phyloP scores from a whole-genome alignment of 208 protist genomes.

The Crithidia thermophila region DNA sequence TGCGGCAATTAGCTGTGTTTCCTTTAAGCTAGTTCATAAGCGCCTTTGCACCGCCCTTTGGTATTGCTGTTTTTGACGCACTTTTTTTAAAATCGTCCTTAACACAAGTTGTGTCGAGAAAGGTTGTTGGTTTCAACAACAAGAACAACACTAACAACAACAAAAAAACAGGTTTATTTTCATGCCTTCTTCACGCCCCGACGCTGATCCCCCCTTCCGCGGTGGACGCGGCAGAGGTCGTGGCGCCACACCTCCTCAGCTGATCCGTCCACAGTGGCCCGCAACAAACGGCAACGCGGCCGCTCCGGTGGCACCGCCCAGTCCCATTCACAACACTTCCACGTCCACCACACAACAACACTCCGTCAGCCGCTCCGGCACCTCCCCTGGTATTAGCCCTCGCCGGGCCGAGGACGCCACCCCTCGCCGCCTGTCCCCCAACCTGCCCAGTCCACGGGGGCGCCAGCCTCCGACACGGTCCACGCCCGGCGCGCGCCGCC shows the following conservation, averaged over 20 bases:
- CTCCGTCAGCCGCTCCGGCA: neutral
- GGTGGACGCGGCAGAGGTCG: neutral
- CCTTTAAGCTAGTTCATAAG: too few relatives aligned
- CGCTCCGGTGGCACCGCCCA: too few relatives aligned
- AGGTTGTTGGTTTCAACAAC: too few relatives aligned
- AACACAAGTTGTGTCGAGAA: too few relatives aligned
- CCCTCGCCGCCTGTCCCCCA: neutral
- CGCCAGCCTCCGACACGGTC: too few relatives aligned
- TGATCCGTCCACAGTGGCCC: conserved; percentile 6
- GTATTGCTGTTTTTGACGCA: too few relatives aligned
- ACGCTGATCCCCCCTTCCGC: neutral
- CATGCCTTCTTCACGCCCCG: neutral
- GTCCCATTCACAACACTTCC: neutral
- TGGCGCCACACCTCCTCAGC: conserved; percentile 7
- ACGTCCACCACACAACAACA: neutral
- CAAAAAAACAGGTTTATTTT: neutral
- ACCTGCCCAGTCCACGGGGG: too few relatives aligned
- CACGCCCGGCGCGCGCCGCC: too few relatives aligned
- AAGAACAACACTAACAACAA: too few relatives aligned
- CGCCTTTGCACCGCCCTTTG: too few relatives aligned
- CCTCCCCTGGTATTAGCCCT: neutral
- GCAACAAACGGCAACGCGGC: neutral
- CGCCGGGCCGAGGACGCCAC: neutral
- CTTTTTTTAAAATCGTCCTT: too few relatives aligned
- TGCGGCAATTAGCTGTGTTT: too few relatives aligned